Percentiles rank a stretch among this genome's conserved stretches.
These are phyloP conservation scores for Pseudocohnilembus persalinus DNA, from an alignment of 169 alveolate genomes.

Conservation along the genomic window DNA sequence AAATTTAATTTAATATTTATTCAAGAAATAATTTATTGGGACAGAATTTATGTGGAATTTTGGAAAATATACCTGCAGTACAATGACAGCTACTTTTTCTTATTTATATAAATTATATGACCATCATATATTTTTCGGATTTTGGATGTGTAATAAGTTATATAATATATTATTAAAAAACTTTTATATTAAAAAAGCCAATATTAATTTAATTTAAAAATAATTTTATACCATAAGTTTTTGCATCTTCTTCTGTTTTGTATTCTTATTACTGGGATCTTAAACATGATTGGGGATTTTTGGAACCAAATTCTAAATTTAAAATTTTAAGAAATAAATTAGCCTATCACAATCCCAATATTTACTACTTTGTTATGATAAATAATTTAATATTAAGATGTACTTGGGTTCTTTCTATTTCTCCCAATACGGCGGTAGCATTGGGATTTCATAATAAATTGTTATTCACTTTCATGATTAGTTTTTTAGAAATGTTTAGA, in stretches of 20 bases:
- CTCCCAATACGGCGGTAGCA: constrained; percentile 18
- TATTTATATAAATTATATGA: neutral
- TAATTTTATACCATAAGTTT: constrained; percentile 7
- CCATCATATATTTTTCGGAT: neutral
- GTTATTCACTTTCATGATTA: constrained; percentile 22
- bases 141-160: neutral
- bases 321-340: constrained; percentile 24
- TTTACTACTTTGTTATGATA: constrained; percentile 27
- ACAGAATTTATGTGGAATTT: constrained; percentile 18
- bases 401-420: constrained; percentile 38
- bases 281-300: constrained; percentile 38
- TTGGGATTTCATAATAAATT: constrained; percentile 24
- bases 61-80: constrained; percentile 1
- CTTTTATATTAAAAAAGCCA: neutral
- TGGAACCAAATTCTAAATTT: constrained; percentile 17
- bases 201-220: no score
- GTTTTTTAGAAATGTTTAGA: constrained; percentile 42
- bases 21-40: neutral
- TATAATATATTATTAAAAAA: no score
- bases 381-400: constrained; percentile 29
- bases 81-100: constrained; percentile 5
- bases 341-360: constrained; percentile 24
- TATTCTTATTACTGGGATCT: constrained; percentile 36
- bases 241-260: constrained; percentile 21
- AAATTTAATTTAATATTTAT: no score